A percentile compares a stretch with the other conserved stretches of the same genome.
Evolutionary conservation across 1,284 basidiomycete species (phyloP).

Genomic region (Irpex sp.): DNA sequence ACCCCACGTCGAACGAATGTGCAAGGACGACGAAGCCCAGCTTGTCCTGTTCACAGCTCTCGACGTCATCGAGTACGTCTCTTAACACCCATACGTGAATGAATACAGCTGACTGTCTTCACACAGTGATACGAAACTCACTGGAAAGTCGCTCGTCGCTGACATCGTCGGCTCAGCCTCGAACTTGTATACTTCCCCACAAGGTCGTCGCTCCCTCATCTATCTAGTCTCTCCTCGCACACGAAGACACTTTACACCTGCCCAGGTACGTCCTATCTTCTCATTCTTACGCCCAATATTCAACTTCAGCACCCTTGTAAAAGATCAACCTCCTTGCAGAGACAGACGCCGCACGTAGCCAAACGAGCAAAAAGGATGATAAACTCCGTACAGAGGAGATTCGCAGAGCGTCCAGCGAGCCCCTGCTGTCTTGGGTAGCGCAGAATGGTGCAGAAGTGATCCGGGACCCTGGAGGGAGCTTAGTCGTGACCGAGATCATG

Average conservation of each 20-base stretch:
- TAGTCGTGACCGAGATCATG: constrained; percentile 79
- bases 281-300: not conserved
- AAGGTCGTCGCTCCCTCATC: constrained; percentile 76
- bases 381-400: constrained; percentile 64
- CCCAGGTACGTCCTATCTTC: constrained; percentile 26
- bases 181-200: constrained; percentile 50
- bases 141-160: constrained; percentile 72
- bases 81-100: not conserved
- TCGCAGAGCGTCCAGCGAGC: constrained; percentile 63
- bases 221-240: constrained; percentile 80
- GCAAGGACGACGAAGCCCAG: constrained; percentile 83
- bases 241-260: constrained; percentile 79
- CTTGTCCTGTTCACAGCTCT: constrained; percentile 84
- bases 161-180: constrained; percentile 55
- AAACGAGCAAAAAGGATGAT: constrained; percentile 79
- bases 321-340: constrained; percentile 67
- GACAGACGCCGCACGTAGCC: constrained; percentile 59
- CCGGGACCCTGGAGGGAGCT: constrained; percentile 72
- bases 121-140: constrained; percentile 80
- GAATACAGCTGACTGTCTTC: not conserved
- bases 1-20: constrained; percentile 83
- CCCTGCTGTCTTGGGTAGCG: constrained; percentile 63
- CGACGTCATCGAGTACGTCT: constrained; percentile 78
- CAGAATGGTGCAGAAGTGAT: constrained; percentile 56
- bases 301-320: not conserved